phyloP scores from a whole-genome alignment of 2,329 filamentous ascomycete genomes.

The Neopestalotiopsis sp. region DNA sequence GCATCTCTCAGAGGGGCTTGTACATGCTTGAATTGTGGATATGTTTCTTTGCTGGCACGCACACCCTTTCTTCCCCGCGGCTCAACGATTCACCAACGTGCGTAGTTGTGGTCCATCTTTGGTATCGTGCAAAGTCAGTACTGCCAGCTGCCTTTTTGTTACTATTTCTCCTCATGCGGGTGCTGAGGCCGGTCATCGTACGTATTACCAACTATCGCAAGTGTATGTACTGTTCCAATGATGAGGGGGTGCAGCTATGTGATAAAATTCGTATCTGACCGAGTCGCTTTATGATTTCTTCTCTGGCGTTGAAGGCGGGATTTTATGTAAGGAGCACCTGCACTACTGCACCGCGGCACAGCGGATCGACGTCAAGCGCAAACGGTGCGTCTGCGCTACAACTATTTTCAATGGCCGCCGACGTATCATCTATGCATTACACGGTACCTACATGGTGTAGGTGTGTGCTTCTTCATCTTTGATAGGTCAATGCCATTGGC shows the following conservation, averaged over 20 bases:
- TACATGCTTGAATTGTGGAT: conserved; percentile 12
- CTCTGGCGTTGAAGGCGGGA: too few species aligned
- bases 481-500: too few species aligned
- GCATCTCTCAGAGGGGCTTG: background rate
- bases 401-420: background rate
- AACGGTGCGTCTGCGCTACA: background rate
- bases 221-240: background rate
- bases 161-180: background rate
- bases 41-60: background rate
- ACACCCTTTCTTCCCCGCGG: background rate
- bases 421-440: too few species aligned
- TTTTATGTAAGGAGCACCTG: background rate
- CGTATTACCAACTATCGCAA: background rate
- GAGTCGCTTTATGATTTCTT: background rate
- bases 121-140: background rate
- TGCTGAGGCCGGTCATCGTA: background rate
- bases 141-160: background rate
- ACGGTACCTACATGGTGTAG: too few species aligned
- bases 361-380: background rate
- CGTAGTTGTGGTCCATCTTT: background rate
- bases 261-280: background rate
- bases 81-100: background rate
- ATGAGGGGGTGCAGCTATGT: background rate
- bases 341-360: background rate
- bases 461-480: too few species aligned